Percentiles rank a stretch among this genome's conserved stretches.
Conservation (phyloP, 371 early-diverging fungal species). For the Mortierella sp. region DNA sequence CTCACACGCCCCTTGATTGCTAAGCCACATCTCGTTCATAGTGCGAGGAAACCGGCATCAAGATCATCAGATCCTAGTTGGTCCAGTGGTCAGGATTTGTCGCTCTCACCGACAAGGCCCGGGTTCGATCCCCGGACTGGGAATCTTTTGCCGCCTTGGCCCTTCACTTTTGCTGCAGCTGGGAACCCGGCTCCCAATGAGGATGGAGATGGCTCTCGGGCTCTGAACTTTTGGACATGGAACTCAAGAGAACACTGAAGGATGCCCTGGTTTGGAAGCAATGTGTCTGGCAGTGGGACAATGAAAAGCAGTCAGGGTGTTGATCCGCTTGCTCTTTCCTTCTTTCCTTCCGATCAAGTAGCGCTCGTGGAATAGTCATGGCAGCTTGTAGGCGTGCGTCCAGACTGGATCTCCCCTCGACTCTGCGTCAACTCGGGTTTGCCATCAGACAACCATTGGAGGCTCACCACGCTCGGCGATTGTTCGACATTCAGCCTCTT, state of each 20-base stretch:
- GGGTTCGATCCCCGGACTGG: slow-evolving; percentile 57
- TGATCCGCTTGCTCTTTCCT: not conserved
- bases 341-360: not conserved
- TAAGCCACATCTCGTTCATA: too few species aligned
- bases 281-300: too few species aligned
- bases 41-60: too few species aligned
- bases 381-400: slow-evolving; percentile 23
- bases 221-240: too few species aligned
- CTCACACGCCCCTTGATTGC: too few species aligned
- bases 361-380: slow-evolving; percentile 13
- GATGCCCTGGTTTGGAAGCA: too few species aligned
- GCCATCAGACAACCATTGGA: not conserved
- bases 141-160: slow-evolving; percentile 4
- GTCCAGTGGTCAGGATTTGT: slow-evolving; percentile 56
- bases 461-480: not conserved
- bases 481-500: not conserved
- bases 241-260: too few species aligned
- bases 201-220: too few species aligned
- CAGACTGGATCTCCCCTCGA: slow-evolving; percentile 15
- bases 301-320: too few species aligned
- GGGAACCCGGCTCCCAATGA: too few species aligned
- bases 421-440: slow-evolving; percentile 7
- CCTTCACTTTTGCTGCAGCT: too few species aligned
- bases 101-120: slow-evolving; percentile 59
- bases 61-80: slow-evolving; percentile 27